Percentiles rank a stretch among this genome's conserved stretches.
Conservation (phyloP, 1,284 basidiomycete genomes). For the Exsudoporus floridanus region DNA sequence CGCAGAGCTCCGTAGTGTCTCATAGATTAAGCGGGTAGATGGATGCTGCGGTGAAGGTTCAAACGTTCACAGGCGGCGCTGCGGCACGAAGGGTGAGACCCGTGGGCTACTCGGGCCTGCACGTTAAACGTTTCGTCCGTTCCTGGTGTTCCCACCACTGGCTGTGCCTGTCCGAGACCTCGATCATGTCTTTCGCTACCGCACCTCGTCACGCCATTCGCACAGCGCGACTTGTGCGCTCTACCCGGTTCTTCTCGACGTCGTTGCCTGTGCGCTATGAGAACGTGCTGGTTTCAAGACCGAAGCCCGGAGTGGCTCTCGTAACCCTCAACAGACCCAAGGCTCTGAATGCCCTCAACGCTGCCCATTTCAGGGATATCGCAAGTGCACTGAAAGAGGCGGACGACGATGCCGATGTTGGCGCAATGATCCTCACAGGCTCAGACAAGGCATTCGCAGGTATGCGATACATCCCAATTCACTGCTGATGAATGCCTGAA, state of each 20-base stretch:
- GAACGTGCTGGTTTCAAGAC: slow-evolving; percentile 74
- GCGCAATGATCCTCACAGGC: slow-evolving; percentile 92
- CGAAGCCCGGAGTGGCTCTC: slow-evolving; percentile 77
- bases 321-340: slow-evolving; percentile 96
- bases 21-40: no score
- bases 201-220: slow-evolving; percentile 1
- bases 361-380: slow-evolving; percentile 76
- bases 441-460: slow-evolving; percentile 93
- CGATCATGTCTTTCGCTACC: slow-evolving; percentile 16
- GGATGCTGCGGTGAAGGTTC: no score
- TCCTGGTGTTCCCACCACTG: background rate
- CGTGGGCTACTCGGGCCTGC: no score
- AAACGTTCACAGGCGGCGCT: no score
- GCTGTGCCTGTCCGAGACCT: background rate
- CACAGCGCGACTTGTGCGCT: slow-evolving; percentile 1
- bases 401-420: slow-evolving; percentile 69
- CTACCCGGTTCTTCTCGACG: slow-evolving; percentile 27
- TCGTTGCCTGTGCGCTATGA: slow-evolving; percentile 44
- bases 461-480: slow-evolving; percentile 36
- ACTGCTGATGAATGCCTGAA: background rate
- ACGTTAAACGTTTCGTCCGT: no score
- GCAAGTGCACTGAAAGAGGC: slow-evolving; percentile 74
- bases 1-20: no score
- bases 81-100: no score
- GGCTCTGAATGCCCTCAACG: slow-evolving; percentile 89